phyloP scores from a whole-genome alignment of 208 protist genomes.

The Trypanosoma avium region DNA sequence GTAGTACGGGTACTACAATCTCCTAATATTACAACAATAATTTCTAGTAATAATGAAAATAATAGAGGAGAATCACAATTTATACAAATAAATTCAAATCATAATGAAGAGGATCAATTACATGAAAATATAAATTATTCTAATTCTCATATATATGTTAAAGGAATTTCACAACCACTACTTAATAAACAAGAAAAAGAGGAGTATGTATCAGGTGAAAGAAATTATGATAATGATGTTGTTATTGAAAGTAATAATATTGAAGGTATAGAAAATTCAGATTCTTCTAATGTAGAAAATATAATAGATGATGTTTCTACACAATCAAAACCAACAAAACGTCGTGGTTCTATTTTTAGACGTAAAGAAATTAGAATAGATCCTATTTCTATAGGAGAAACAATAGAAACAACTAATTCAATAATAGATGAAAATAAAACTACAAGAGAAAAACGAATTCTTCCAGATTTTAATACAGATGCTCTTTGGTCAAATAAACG shows the following conservation, averaged over 20 bases:
- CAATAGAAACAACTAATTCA: background rate
- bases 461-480: slow-evolving; percentile 11
- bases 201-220: background rate
- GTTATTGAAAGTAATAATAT: background rate
- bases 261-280: background rate
- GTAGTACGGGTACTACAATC: slow-evolving; percentile 16
- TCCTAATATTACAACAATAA: background rate
- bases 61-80: background rate
- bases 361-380: background rate
- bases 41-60: background rate
- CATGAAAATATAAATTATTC: background rate
- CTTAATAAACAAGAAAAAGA: background rate
- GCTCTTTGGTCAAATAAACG: slow-evolving; percentile 15
- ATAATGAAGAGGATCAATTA: background rate
- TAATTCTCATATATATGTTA: background rate
- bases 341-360: slow-evolving; percentile 7
- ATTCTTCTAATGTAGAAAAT: background rate
- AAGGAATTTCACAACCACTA: background rate
- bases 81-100: background rate
- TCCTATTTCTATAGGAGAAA: background rate
- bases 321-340: background rate
- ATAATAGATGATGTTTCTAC: background rate
- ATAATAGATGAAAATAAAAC: background rate
- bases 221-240: background rate
- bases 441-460: background rate